Conservation (phyloP, 2,329 filamentous ascomycete species). For the Amesomyces nigricolor region DNA sequence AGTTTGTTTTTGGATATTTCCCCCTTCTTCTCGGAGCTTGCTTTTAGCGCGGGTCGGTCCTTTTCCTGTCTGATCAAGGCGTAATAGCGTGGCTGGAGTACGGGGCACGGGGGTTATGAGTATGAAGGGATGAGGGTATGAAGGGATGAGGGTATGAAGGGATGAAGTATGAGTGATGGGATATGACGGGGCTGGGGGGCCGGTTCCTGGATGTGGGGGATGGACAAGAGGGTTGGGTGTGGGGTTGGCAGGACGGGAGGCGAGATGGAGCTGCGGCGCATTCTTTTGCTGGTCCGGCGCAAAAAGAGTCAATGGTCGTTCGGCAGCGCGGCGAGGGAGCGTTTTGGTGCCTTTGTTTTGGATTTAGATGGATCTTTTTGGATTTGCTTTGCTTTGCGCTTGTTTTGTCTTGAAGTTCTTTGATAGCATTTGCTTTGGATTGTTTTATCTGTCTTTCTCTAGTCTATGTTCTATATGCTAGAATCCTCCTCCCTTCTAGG, state of each 20-base stretch:
- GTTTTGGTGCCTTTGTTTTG: background rate
- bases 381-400: constrained; percentile 2
- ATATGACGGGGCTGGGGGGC: constrained; percentile 1
- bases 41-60: background rate
- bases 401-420: constrained; percentile 1
- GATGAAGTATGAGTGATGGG: constrained; percentile 10
- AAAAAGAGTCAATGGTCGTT: constrained; percentile 11
- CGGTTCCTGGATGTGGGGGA: background rate
- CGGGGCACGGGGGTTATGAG: background rate
- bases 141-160: constrained; percentile 8
- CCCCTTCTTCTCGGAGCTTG: constrained; percentile 3
- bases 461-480: constrained; percentile 10
- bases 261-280: background rate
- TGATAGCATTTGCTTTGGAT: constrained; percentile 4
- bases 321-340: background rate
- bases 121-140: constrained; percentile 4
- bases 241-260: background rate
- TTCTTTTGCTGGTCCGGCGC: constrained; percentile 7
- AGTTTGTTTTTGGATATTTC: constrained; percentile 2
- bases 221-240: background rate
- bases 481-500: constrained; percentile 1
- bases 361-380: background rate
- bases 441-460: background rate
- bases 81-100: constrained; percentile 22
- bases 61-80: constrained; percentile 1